These are phyloP conservation scores for Polytrichum formosum DNA, from an alignment of 225 moss, liverwort and hornwort genomes.

Conservation along the genomic window DNA sequence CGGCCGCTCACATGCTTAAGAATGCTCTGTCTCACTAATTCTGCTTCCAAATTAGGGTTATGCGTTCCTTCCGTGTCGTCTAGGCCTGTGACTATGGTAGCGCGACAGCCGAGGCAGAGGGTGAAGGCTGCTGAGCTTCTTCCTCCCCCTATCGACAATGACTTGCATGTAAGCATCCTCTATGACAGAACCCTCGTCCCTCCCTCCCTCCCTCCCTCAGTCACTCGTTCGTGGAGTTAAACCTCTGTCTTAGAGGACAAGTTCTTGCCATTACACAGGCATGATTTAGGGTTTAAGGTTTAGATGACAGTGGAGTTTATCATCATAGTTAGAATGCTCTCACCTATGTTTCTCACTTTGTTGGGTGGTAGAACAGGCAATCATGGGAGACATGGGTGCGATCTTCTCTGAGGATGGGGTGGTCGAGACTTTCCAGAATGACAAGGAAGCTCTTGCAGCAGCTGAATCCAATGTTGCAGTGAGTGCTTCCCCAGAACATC, in stretches of 20 bases:
- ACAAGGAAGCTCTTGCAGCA: slow-evolving; percentile 71
- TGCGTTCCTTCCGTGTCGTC: no score
- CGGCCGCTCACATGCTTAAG: no score
- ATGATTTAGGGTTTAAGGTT: slow-evolving; percentile 3
- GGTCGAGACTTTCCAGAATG: slow-evolving; percentile 75
- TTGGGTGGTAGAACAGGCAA: slow-evolving; percentile 43
- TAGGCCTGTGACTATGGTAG: slow-evolving; percentile 11
- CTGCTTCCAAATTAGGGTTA: no score
- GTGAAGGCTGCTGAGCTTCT: slow-evolving; percentile 51
- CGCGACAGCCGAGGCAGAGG: slow-evolving; percentile 17
- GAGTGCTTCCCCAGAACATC: slow-evolving; percentile 12
- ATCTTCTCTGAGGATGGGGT: slow-evolving; percentile 58
- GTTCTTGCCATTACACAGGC: neutral
- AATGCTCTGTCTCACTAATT: no score
- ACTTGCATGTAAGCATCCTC: slow-evolving; percentile 62
- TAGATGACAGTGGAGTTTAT: neutral
- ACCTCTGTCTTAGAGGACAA: neutral
- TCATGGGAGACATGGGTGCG: slow-evolving; percentile 85
- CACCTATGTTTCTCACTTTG: neutral
- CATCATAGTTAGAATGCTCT: slow-evolving; percentile 1
- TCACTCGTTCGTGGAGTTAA: neutral
- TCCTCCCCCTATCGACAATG: slow-evolving; percentile 81
- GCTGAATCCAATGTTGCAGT: slow-evolving; percentile 79
- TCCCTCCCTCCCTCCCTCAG: neutral
- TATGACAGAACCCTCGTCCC: neutral